Evolutionary conservation across 2,329 filamentous ascomycete species (phyloP).

Genomic region (Xylaria sp.): DNA sequence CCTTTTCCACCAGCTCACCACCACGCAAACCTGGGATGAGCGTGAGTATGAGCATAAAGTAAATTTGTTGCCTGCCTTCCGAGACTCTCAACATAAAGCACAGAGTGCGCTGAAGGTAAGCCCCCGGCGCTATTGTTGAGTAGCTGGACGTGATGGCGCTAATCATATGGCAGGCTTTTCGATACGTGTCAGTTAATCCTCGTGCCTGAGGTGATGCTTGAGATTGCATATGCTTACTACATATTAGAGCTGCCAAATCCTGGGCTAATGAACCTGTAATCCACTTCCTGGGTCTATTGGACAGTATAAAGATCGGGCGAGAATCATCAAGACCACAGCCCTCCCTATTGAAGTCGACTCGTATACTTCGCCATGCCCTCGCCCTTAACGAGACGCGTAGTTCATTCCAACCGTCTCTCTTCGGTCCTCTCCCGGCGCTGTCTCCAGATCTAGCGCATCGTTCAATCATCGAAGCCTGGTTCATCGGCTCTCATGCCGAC

Average conservation of each 20-base stretch:
- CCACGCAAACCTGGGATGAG: slow-evolving; percentile 25
- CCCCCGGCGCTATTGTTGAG: not conserved
- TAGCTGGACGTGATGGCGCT: not conserved
- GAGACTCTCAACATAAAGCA: slow-evolving; percentile 20
- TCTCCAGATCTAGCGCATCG: slow-evolving; percentile 30
- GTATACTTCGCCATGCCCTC: slow-evolving; percentile 46
- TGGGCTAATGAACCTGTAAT: slow-evolving; percentile 41
- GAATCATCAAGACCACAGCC: slow-evolving; percentile 38
- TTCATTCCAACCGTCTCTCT: slow-evolving; percentile 29
- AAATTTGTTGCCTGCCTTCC: slow-evolving; percentile 24
- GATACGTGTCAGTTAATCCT: slow-evolving; percentile 24
- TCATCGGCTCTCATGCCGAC: slow-evolving; percentile 46
- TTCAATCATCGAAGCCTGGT: slow-evolving; percentile 47
- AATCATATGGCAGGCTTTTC: slow-evolving; percentile 22
- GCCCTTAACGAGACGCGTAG: slow-evolving; percentile 47
- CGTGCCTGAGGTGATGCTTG: not conserved
- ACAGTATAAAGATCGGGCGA: slow-evolving; percentile 43
- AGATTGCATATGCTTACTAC: slow-evolving; percentile 9
- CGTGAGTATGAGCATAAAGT: slow-evolving; percentile 23
- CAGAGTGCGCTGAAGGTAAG: slow-evolving; percentile 24
- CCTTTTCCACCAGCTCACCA: slow-evolving; percentile 42
- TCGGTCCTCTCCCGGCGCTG: slow-evolving; percentile 37
- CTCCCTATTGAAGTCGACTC: slow-evolving; percentile 41
- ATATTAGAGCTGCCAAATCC: slow-evolving; percentile 22
- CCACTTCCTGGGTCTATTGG: slow-evolving; percentile 46